Evolutionary conservation across 352 stramenopile genomes (phyloP), one percentile per base, ranked within the genome.

Genomic region (Pythium grandisporangium): DNA sequence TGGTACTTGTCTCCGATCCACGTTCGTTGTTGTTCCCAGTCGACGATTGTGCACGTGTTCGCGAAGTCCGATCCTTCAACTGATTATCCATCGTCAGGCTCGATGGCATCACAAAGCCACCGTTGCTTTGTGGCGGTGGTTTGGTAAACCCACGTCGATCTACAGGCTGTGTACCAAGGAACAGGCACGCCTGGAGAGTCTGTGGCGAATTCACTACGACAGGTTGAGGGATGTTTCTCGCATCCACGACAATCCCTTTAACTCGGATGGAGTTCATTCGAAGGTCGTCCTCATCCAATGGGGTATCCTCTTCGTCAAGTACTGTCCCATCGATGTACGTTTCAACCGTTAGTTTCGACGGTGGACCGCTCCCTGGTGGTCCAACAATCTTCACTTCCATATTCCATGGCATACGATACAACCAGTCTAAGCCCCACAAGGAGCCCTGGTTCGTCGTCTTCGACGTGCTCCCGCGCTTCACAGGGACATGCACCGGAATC

Each of bases 341-440:
- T 46, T 92, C 81, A n/a, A 94, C 60, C 1, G 81, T 94, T 42
- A 94, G 55, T 29, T 79, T 89, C 8, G 76, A 86, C n/a, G 81
- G 81, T 14, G 81, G 81, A 0, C 81, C 81, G 43, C 76, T 91
- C 22, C 81, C 81, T 38, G 81, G 81, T 16, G 81, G 81, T 0
- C 81, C 81, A 6, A 92, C 75, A 46, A 94, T 90, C 57, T 94
- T 94, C 30, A 94, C 81, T 51, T 94, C 81, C 76, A 94, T 94
- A 41, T 94, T 94, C 81, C 81, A 94, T 3, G 81, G 81, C 79
- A 94, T 92, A 36, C 81, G 79, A 46, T 92, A 94, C 2, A 94
- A 61, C 81, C 81, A 94, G 45, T 94, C 81, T 4, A 94, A 60
- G 12, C 76, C 78, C 79, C 81, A 94, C 11, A 87, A 51, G 6